Base-by-base conservation (phyloP, 805 yeast species). In the Saccharomycopsis sp. region DNA sequence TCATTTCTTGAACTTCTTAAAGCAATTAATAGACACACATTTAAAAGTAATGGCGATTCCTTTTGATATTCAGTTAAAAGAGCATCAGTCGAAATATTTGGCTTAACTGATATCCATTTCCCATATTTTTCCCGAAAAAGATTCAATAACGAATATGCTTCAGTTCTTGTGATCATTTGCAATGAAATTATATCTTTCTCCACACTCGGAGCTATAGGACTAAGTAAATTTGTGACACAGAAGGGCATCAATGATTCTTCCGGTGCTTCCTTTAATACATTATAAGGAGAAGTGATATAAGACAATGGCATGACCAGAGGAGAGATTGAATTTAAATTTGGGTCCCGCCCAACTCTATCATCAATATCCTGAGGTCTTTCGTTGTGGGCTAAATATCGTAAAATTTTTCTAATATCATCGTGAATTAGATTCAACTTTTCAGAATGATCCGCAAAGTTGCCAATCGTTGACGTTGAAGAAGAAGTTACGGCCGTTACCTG, bases 81-180 rank as follows among this genome's bases (percentile, higher is more conserved):
- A 22, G 59, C 60, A 8, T 59, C 65, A 0, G 77, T 67, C 1
- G 72, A 53, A 31, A 68, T 55, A 27, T 60, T 59, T 29, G 67
- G 68, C 0, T 80, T 79, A 43, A 76, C 74, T 52, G 76, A 72
- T 4, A 75, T 71, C 82, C 82, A 77, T 33, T 80, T 60, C 1
- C 81, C 81, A 52, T 74, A 76, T 53, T 78, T 68, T 38, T 74
- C 70, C 28, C 77, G 56, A 51, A 76, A 77, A 40, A 71, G 71
- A 41, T 66, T 67, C 57, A 76, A 59, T 27, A 77, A 55, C 17
- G 65, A 66, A 8, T 64, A 55, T 0, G 68, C 66, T 46, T 75
- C 72, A 2, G 59, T 53, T 26, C 59, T 53, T 2, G 67, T 52
- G 11, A 76, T 46, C 4, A 75, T 55, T 2, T 65, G 66, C 4